Percentiles rank a stretch among this genome's conserved stretches.
These are phyloP conservation scores for Xerocomus alliaceus DNA, from an alignment of 1,284 basidiomycete genomes.

Conservation along the genomic window DNA sequence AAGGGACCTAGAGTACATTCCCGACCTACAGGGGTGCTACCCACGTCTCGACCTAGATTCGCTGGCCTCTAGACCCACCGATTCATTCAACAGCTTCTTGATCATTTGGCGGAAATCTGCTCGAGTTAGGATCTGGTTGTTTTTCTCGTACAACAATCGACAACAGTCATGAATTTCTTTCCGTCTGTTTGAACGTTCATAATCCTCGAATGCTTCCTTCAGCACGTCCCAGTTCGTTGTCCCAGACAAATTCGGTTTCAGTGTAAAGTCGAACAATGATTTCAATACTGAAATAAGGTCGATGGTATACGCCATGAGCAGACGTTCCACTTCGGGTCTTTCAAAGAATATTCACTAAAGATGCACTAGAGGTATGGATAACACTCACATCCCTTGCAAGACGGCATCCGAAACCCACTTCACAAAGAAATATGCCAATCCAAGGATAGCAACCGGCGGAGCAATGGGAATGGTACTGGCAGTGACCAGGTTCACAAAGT, in stretches of 20 bases:
- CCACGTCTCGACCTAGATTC: too few species aligned
- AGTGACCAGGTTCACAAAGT: conserved; percentile 11
- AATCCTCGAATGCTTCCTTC: conserved; percentile 11
- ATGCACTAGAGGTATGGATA: background rate
- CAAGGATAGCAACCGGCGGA: conserved; percentile 11
- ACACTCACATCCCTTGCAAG: conserved; percentile 3
- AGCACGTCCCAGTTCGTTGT: conserved; percentile 12
- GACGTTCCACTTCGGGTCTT: conserved; percentile 16
- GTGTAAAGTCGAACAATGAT: conserved; percentile 12
- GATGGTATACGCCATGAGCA: conserved; percentile 15
- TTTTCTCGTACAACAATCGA: background rate
- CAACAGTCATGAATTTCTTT: background rate
- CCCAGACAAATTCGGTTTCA: conserved; percentile 11
- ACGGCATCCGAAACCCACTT: conserved; percentile 5
- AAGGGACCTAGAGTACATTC: too few species aligned
- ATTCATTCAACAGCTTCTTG: background rate
- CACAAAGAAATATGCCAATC: conserved; percentile 12
- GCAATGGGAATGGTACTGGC: conserved; percentile 6
- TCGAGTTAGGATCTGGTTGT: background rate
- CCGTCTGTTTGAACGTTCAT: conserved; percentile 8
- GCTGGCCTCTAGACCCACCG: background rate
- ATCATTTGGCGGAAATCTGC: conserved; percentile 6
- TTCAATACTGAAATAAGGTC: conserved; percentile 16
- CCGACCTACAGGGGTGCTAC: too few species aligned
- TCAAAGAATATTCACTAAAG: background rate